Evolutionary conservation across 352 stramenopile genomes (phyloP), one percentile per base, ranked within the genome.

Genomic region (Aphanomyces stellatus): DNA sequence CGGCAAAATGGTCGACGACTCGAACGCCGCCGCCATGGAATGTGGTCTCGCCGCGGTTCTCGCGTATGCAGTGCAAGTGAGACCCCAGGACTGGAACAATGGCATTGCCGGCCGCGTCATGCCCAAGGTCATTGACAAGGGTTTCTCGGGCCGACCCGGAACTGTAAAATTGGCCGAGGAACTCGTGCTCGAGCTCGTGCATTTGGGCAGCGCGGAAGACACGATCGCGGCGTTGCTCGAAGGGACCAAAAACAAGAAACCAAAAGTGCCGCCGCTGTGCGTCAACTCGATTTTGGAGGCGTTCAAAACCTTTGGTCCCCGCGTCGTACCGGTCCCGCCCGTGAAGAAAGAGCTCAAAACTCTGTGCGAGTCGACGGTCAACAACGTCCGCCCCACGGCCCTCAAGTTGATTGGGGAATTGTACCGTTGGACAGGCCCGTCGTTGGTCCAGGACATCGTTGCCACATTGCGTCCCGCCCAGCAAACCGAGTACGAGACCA

Each of bases 211-310:
- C 7, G 85, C 76, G 0, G 84, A 93, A 70, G 80, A 91, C 41
- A 94, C 87, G 4, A 74, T 92, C 10, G 71, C 40, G 4, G 79
- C 84, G 24, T 62, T 95, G 1, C 73, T 95, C 24, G 85, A 94
- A 83, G 87, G 85, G 30, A 90, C 85, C 2, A 89, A 86, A 42
- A 92, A 94, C 68, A 88, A 88, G 42, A 95, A 95, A 56, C 87
- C 85, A 1, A 95, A 95, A 31, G 85, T 93, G 0, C 85, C 87
- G 22, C 84, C 87, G 11, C 84, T 81, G 0, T 94, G 87, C 78
- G 72, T 81, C 0, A 70, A 72, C 2, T 80, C 72, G 53, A 81
- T 87, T 13, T 65, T 93, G 0, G 85, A 94, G 35, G 75, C 78
- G 7, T 74, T 95, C 25, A 88, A 89, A 62, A 81, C 78, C 6